A percentile compares a stretch with the other conserved stretches of the same genome.
These are phyloP conservation scores for Cicer chorassanicum DNA, from an alignment of 306 rosid species.

Conservation along the genomic window DNA sequence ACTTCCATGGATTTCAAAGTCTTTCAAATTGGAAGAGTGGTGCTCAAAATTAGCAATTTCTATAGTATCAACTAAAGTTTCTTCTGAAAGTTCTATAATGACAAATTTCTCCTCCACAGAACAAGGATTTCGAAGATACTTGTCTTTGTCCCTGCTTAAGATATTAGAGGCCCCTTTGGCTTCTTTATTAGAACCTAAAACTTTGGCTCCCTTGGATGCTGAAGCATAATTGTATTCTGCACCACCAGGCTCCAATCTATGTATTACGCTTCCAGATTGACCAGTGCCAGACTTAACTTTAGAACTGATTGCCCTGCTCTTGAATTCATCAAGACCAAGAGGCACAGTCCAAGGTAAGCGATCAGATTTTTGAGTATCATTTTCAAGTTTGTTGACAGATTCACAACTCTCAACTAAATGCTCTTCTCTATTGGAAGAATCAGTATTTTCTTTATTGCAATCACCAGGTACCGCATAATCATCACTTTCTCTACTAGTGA, in stretches of 20 bases:
- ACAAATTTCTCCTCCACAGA: constrained; percentile 85
- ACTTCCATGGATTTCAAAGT: constrained; percentile 83
- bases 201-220: constrained; percentile 97
- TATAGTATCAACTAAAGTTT: constrained; percentile 85
- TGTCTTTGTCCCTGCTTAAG: constrained; percentile 83
- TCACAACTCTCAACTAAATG: constrained; percentile 49
- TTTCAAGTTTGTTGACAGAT: constrained; percentile 55
- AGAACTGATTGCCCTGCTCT: constrained; percentile 76
- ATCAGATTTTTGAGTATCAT: constrained; percentile 57
- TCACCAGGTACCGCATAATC: constrained; percentile 33
- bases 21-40: constrained; percentile 85
- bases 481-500: constrained; percentile 45
- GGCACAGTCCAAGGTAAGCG: constrained; percentile 64
- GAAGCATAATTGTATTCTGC: constrained; percentile 90
- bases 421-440: constrained; percentile 45
- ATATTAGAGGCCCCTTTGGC: constrained; percentile 94
- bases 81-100: constrained; percentile 91
- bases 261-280: constrained; percentile 64
- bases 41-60: constrained; percentile 93
- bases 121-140: constrained; percentile 95
- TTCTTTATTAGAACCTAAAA: constrained; percentile 93
- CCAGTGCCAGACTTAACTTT: constrained; percentile 63
- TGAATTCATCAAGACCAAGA: constrained; percentile 91
- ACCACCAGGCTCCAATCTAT: constrained; percentile 91
- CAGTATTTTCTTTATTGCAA: constrained; percentile 41